These are phyloP conservation scores for Scolecobasidium constrictum DNA, from an alignment of 2,329 filamentous ascomycete genomes.

Conservation along the genomic window DNA sequence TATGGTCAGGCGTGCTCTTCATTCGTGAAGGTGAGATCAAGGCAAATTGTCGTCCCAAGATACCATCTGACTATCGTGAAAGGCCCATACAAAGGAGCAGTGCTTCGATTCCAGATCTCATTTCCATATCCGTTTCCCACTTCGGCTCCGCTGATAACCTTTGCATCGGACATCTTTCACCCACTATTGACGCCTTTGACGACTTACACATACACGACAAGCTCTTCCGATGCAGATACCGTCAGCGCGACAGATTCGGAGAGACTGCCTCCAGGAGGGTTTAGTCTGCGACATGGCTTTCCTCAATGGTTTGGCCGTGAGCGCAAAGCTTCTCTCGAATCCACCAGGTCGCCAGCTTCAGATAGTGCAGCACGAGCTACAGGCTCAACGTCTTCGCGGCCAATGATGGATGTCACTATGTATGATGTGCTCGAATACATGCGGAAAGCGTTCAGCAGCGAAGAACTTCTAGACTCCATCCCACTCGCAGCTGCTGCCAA, in stretches of 20 bases:
- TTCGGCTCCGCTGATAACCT: conserved; percentile 73
- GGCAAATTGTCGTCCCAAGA: background rate
- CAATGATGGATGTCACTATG: conserved; percentile 36
- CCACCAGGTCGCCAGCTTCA: background rate
- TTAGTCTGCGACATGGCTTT: conserved; percentile 84
- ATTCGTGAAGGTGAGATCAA: conserved; percentile 62
- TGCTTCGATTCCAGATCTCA: conserved; percentile 81
- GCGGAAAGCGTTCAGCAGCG: conserved; percentile 69
- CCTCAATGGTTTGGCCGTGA: conserved; percentile 66
- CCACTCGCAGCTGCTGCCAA: conserved; percentile 78
- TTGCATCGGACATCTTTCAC: conserved; percentile 89
- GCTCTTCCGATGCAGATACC: conserved; percentile 53
- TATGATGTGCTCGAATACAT: conserved; percentile 71
- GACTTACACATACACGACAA: conserved; percentile 87
- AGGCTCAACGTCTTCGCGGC: background rate
- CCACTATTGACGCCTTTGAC: conserved; percentile 84
- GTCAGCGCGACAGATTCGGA: conserved; percentile 78
- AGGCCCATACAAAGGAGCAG: conserved; percentile 83
- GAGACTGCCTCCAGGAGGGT: conserved; percentile 74
- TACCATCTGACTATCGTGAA: conserved; percentile 5
- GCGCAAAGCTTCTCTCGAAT: conserved; percentile 10
- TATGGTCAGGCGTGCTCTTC: conserved; percentile 90
- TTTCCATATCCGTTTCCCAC: conserved; percentile 74
- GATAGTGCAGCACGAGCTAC: background rate
- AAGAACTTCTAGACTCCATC: conserved; percentile 63